phyloP scores from a whole-genome alignment of 805 yeast genomes.

The Sporopachydermia lactativora region DNA sequence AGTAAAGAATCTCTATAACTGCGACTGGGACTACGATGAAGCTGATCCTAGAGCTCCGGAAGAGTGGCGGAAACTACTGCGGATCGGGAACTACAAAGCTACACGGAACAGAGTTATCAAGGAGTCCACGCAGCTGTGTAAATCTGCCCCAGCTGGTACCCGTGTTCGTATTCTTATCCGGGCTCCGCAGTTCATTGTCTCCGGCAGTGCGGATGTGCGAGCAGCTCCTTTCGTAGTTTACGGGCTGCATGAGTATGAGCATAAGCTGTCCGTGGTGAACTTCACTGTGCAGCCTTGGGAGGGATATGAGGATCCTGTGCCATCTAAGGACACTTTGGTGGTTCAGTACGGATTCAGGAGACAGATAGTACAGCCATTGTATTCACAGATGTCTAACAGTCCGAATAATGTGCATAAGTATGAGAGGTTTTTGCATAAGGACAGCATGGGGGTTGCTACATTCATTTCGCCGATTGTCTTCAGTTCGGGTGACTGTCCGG shows the following conservation, averaged over 20 bases:
- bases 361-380: slow-evolving; percentile 66
- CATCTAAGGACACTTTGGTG: slow-evolving; percentile 65
- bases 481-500: slow-evolving; percentile 56
- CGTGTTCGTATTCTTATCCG: slow-evolving; percentile 43
- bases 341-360: slow-evolving; percentile 94
- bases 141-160: slow-evolving; percentile 38
- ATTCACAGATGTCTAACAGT: slow-evolving; percentile 63
- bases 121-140: slow-evolving; percentile 28
- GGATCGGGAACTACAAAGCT: slow-evolving; percentile 64
- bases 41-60: slow-evolving; percentile 60
- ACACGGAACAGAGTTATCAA: slow-evolving; percentile 58
- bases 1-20: slow-evolving; percentile 62
- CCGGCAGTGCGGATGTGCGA: slow-evolving; percentile 23
- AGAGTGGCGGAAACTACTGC: slow-evolving; percentile 62
- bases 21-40: slow-evolving; percentile 84
- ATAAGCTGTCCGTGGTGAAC: slow-evolving; percentile 70
- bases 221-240: slow-evolving; percentile 47
- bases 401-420: slow-evolving; percentile 79
- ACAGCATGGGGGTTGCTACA: slow-evolving; percentile 63
- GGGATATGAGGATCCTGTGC: slow-evolving; percentile 73
- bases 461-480: slow-evolving; percentile 79
- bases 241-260: slow-evolving; percentile 74
- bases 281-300: slow-evolving; percentile 81
- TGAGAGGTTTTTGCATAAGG: slow-evolving; percentile 74
- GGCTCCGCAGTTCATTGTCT: slow-evolving; percentile 25